phyloP scores from a whole-genome alignment of 768 basidiomycete genomes.

The Lentinus brumalis region DNA sequence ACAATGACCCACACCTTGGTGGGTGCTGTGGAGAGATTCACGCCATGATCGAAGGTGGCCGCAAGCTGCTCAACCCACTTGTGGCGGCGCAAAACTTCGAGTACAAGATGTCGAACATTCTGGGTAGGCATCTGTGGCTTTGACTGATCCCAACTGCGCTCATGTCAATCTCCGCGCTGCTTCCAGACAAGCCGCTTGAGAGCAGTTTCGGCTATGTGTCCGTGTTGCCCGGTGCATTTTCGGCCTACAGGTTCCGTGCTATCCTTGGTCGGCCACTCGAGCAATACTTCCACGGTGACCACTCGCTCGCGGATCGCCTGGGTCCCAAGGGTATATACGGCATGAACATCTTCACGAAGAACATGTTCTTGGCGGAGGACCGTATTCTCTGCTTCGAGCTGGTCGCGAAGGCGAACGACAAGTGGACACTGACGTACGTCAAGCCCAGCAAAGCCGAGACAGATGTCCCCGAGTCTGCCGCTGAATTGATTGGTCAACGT shows the following conservation, averaged over 20 bases:
- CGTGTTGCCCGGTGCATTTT: conserved; percentile 95
- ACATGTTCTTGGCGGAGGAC: conserved; percentile 90
- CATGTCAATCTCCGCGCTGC: not conserved
- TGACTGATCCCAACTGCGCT: not conserved
- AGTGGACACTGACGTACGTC: conserved; percentile 90
- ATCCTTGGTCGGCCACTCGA: conserved; percentile 87
- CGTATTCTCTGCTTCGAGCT: conserved; percentile 98
- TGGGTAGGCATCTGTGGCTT: conserved; percentile 49
- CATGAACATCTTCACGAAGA: conserved; percentile 97
- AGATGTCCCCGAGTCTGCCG: conserved; percentile 91
- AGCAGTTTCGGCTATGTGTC: conserved; percentile 96
- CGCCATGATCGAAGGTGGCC: conserved; percentile 94
- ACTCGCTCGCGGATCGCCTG: conserved; percentile 87
- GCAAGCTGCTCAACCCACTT: conserved; percentile 87
- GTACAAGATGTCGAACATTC: conserved; percentile 98
- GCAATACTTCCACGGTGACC: conserved; percentile 87
- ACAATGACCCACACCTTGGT: conserved; percentile 75
- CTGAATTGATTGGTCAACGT: conserved; percentile 92
- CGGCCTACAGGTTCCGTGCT: conserved; percentile 91
- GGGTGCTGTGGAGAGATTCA: conserved; percentile 96
- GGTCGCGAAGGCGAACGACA: conserved; percentile 84
- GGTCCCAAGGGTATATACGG: conserved; percentile 94
- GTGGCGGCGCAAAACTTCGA: conserved; percentile 97
- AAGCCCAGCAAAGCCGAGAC: conserved; percentile 97
- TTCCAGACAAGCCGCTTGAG: conserved; percentile 86